These are phyloP conservation scores for Scleroderma bovista DNA, from an alignment of 768 basidiomycete genomes.

Conservation along the genomic window DNA sequence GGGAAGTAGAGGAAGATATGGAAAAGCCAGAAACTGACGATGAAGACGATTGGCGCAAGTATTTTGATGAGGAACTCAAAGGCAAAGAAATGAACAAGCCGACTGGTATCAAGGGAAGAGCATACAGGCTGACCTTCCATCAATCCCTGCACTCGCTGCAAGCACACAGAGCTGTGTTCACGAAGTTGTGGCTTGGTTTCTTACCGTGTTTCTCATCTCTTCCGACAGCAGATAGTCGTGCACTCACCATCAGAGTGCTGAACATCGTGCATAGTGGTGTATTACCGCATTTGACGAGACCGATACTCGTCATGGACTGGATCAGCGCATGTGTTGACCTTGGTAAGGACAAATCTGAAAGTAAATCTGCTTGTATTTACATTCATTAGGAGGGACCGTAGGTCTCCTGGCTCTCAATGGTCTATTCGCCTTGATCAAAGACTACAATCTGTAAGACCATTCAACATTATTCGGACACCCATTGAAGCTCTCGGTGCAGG, in stretches of 20 bases:
- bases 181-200: conserved; percentile 71
- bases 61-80: conserved; percentile 63
- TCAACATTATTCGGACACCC: not conserved
- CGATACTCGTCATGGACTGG: conserved; percentile 89
- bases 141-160: conserved; percentile 71
- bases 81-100: conserved; percentile 32
- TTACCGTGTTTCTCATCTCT: conserved; percentile 52
- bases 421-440: conserved; percentile 83
- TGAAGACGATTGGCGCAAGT: conserved; percentile 68
- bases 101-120: conserved; percentile 37
- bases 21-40: conserved; percentile 29
- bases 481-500: conserved; percentile 35
- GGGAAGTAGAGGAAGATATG: conserved; percentile 29
- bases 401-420: conserved; percentile 90
- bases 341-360: conserved; percentile 41
- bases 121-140: conserved; percentile 65
- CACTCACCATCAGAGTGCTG: conserved; percentile 51
- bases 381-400: conserved; percentile 61
- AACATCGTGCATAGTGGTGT: conserved; percentile 80
- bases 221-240: conserved; percentile 25
- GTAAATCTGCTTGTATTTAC: not conserved
- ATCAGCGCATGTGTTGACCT: conserved; percentile 76
- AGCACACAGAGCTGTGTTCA: conserved; percentile 79
- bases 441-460: conserved; percentile 79
- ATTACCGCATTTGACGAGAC: conserved; percentile 75